A percentile compares a stretch with the other conserved stretches of the same genome.
Evolutionary conservation across 2,329 filamentous ascomycete genomes (phyloP).

Genomic region (Colletotrichum chlorophyti): DNA sequence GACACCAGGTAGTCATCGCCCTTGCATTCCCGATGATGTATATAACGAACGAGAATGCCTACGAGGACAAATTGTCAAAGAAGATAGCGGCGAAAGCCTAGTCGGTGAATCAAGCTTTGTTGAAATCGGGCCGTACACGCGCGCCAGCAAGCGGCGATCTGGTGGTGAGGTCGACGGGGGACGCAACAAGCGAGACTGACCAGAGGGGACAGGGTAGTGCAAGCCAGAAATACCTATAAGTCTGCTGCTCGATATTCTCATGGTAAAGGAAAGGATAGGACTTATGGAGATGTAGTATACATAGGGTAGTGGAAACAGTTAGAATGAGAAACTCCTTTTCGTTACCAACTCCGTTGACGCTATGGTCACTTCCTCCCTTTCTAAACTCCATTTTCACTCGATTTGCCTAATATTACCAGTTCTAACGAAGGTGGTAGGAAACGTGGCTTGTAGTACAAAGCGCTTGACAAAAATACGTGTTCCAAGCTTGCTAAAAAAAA

Average conservation of each 20-base stretch:
- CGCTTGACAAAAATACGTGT: too few relatives aligned
- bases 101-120: neutral
- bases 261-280: neutral
- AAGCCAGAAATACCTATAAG: neutral
- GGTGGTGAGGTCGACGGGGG: neutral
- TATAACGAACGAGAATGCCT: slow-evolving; percentile 43
- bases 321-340: slow-evolving; percentile 19
- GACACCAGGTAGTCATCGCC: slow-evolving; percentile 32
- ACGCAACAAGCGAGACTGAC: neutral
- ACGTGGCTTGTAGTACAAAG: too few relatives aligned
- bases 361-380: neutral
- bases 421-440: slow-evolving; percentile 9
- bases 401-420: slow-evolving; percentile 11
- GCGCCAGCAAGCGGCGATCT: slow-evolving; percentile 15
- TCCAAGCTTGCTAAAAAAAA: too few relatives aligned
- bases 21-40: slow-evolving; percentile 29
- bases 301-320: neutral
- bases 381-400: neutral
- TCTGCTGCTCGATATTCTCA: neutral
- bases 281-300: slow-evolving; percentile 4
- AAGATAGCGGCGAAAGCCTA: slow-evolving; percentile 33
- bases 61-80: slow-evolving; percentile 44
- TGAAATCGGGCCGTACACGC: slow-evolving; percentile 8
- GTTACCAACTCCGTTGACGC: slow-evolving; percentile 17
- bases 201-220: neutral